Percentiles rank a stretch among this genome's conserved stretches.
phyloP scores from a whole-genome alignment of 768 basidiomycete genomes.

The Hortiboletus campestris region DNA sequence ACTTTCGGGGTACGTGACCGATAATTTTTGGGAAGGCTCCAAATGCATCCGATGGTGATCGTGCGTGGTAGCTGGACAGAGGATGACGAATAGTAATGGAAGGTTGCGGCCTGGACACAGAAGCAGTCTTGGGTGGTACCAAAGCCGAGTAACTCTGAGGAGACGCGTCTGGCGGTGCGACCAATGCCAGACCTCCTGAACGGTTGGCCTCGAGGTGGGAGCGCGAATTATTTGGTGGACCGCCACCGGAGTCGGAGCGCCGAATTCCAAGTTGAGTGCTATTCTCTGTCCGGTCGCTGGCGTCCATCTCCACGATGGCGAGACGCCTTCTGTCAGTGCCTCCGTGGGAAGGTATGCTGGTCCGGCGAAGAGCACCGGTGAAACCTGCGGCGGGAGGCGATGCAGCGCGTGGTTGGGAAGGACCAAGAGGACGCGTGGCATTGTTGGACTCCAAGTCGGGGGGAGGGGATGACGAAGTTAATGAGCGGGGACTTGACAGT shows the following conservation, averaged over 20 bases:
- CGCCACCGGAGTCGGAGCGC: slow-evolving; percentile 27
- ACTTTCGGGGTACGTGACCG: slow-evolving; percentile 43
- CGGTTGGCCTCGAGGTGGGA: slow-evolving; percentile 38
- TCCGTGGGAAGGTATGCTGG: slow-evolving; percentile 56
- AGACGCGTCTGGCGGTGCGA: slow-evolving; percentile 71
- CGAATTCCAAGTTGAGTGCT: slow-evolving; percentile 7
- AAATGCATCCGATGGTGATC: slow-evolving; percentile 50
- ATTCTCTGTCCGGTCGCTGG: slow-evolving; percentile 28
- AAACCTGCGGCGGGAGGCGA: slow-evolving; percentile 29
- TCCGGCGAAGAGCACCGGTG: slow-evolving; percentile 40
- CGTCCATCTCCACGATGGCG: slow-evolving; percentile 64
- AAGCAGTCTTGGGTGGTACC: slow-evolving; percentile 50
- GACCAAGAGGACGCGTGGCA: slow-evolving; percentile 16
- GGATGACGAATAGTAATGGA: slow-evolving; percentile 14
- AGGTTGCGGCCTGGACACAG: slow-evolving; percentile 29
- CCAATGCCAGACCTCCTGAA: slow-evolving; percentile 53
- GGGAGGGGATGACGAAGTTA: slow-evolving; percentile 27
- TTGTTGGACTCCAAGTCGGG: slow-evolving; percentile 46
- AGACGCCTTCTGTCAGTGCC: slow-evolving; percentile 63
- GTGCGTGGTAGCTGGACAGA: slow-evolving; percentile 33
- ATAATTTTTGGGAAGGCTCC: slow-evolving; percentile 25
- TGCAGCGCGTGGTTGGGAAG: slow-evolving; percentile 16
- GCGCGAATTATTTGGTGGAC: slow-evolving; percentile 32
- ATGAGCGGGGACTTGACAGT: slow-evolving; percentile 15
- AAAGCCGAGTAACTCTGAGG: slow-evolving; percentile 51